Conservation (phyloP, 23 red algal species). For the Gracilaria gracilis region DNA sequence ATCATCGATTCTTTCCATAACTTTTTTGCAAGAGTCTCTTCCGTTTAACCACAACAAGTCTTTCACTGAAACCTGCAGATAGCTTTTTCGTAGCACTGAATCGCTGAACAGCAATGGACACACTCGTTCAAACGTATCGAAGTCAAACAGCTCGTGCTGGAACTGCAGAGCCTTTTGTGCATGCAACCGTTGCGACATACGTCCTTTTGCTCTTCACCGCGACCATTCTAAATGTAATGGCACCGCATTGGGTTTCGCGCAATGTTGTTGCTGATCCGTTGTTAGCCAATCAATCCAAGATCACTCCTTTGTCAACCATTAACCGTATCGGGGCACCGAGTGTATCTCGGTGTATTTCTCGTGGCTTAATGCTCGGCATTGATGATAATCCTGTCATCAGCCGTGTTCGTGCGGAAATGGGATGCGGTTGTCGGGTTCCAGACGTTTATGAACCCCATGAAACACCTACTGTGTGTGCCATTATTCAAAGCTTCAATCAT, state of each 20-base stretch:
- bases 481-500: constrained; percentile 79
- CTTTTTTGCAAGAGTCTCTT: no score
- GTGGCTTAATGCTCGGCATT: constrained; percentile 55
- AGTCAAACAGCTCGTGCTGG: constrained; percentile 48
- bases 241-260: constrained; percentile 63
- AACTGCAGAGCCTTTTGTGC: constrained; percentile 41
- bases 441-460: constrained; percentile 72
- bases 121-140: constrained; percentile 35
- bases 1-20: no score
- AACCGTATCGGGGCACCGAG: constrained; percentile 8
- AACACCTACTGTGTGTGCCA: constrained; percentile 70
- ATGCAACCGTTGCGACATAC: constrained; percentile 51
- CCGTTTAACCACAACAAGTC: no score
- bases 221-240: constrained; percentile 27
- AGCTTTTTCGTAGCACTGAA: neutral
- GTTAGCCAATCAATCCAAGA: neutral
- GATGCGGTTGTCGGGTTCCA: constrained; percentile 70
- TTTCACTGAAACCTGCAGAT: neutral
- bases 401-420: constrained; percentile 69
- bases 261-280: constrained; percentile 11
- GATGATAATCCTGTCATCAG: constrained; percentile 54
- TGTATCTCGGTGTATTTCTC: constrained; percentile 64
- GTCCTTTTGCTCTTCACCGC: constrained; percentile 34
- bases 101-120: constrained; percentile 22
- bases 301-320: neutral